These are phyloP conservation scores for Tetrahymena borealis DNA, from an alignment of 73 alveolate genomes.

Conservation along the genomic window DNA sequence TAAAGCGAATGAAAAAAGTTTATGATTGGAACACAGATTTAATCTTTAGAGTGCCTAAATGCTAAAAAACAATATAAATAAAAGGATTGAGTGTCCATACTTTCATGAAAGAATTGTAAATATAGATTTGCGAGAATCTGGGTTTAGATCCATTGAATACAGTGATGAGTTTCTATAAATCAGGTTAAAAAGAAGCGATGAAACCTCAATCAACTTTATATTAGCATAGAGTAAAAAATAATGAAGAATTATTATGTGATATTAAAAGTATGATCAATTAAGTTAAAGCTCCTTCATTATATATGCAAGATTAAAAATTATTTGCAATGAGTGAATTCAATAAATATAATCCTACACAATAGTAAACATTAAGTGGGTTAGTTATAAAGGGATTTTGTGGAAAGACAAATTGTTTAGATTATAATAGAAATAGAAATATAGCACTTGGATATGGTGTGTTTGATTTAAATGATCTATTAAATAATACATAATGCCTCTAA, in stretches of 20 bases:
- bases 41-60: neutral
- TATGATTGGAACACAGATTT: neutral
- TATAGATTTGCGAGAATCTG: neutral
- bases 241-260: neutral
- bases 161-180: neutral
- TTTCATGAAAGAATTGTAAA: neutral
- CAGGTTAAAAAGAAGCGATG: neutral
- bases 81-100: neutral
- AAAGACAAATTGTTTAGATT: neutral
- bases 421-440: neutral
- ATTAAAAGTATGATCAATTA: neutral
- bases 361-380: neutral
- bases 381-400: neutral
- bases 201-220: neutral
- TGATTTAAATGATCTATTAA: neutral
- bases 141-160: neutral
- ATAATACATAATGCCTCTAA: neutral
- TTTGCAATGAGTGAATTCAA: neutral
- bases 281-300: neutral
- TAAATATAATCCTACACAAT: neutral
- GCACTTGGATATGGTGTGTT: neutral
- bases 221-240: neutral
- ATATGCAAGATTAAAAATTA: neutral
- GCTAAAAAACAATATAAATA: neutral
- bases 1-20: neutral